Conservation (phyloP, 805 yeast genomes). For the Saccharomycopsis microspora region DNA sequence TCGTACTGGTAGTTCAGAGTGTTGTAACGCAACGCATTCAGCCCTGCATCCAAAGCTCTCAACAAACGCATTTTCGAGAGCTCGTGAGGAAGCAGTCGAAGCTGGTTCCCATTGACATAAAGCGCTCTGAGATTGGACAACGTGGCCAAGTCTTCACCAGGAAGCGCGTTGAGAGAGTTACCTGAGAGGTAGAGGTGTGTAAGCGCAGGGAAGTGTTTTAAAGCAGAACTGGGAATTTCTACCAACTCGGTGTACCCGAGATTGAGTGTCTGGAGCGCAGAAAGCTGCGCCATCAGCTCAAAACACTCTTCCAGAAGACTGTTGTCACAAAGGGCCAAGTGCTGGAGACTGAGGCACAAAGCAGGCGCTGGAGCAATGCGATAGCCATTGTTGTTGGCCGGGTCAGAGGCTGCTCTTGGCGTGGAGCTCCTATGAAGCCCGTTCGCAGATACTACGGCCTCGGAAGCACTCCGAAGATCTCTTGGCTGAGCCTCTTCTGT, state of each 20-base stretch:
- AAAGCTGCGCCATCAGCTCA: conserved; percentile 49
- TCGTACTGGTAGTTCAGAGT: conserved; percentile 92
- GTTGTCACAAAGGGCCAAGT: conserved; percentile 70
- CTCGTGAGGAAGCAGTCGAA: conserved; percentile 84
- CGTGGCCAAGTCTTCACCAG: conserved; percentile 71
- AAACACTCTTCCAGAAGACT: conserved; percentile 69
- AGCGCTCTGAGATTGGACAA: conserved; percentile 48
- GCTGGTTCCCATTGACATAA: conserved; percentile 71
- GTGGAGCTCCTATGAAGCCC: neutral
- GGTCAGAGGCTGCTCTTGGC: neutral
- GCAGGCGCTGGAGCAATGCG: neutral
- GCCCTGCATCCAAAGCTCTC: conserved; percentile 77
- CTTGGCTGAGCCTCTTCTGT: conserved; percentile 6
- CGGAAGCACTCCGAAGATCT: neutral
- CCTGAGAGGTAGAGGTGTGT: conserved; percentile 72
- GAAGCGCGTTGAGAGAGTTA: conserved; percentile 63
- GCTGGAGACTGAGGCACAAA: conserved; percentile 39
- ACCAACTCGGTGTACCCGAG: conserved; percentile 74
- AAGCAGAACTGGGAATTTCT: conserved; percentile 71
- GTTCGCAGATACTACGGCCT: neutral
- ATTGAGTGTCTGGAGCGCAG: conserved; percentile 52
- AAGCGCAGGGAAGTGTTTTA: conserved; percentile 43
- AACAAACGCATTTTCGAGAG: conserved; percentile 54
- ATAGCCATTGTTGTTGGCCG: neutral
- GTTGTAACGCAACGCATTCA: conserved; percentile 82